phyloP scores from a whole-genome alignment of 2,329 filamentous ascomycete genomes.

The Microsporum audouinii region DNA sequence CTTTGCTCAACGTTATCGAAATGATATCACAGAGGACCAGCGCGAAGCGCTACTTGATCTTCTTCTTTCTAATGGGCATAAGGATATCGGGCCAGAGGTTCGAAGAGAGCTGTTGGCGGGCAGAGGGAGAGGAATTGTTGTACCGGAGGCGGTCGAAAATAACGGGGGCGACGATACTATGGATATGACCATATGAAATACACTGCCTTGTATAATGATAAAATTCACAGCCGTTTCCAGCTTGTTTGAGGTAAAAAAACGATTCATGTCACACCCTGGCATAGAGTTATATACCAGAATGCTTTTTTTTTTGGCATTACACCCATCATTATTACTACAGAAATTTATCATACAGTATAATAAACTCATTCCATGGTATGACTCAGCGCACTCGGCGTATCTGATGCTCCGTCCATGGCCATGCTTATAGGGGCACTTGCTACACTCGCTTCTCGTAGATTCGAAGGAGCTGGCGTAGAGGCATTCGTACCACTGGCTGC shows the following conservation, averaged over 20 bases:
- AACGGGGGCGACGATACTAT: slow-evolving; percentile 76
- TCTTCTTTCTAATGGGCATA: slow-evolving; percentile 71
- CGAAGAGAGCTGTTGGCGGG: slow-evolving; percentile 79
- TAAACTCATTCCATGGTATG: background rate
- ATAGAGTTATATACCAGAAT: background rate
- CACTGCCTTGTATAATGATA: background rate
- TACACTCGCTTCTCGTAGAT: background rate
- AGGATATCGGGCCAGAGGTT: slow-evolving; percentile 81
- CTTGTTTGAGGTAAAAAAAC: background rate
- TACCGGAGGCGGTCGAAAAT: slow-evolving; percentile 37
- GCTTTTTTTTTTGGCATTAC: background rate
- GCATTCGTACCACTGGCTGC: slow-evolving; percentile 2
- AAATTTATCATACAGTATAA: background rate
- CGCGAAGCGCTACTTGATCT: slow-evolving; percentile 82
- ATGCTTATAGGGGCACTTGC: background rate
- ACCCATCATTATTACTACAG: background rate
- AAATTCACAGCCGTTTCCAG: background rate
- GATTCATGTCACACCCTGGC: background rate
- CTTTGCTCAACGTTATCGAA: slow-evolving; percentile 88
- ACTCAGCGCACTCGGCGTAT: background rate
- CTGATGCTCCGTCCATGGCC: background rate
- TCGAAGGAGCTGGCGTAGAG: slow-evolving; percentile 1
- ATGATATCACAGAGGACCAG: slow-evolving; percentile 93
- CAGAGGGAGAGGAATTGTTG: slow-evolving; percentile 64
- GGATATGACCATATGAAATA: slow-evolving; percentile 46